Evolutionary conservation across 208 protist genomes (phyloP).

Genomic region (Leishmania gerbilli): DNA sequence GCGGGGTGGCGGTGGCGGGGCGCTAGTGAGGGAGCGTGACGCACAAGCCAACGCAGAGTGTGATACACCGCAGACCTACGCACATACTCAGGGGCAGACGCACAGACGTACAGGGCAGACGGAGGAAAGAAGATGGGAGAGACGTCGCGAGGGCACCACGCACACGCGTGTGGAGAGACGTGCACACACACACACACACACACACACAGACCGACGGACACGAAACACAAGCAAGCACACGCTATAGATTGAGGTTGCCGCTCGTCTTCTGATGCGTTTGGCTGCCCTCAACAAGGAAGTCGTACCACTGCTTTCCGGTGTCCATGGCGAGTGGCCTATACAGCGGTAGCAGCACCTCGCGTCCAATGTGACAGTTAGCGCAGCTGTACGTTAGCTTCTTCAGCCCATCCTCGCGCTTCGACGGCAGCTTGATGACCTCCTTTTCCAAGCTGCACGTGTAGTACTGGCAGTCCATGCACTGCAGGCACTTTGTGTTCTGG

Average conservation of each 20-base stretch:
- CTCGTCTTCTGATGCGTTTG: constrained; percentile 57
- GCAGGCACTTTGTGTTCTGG: constrained; percentile 76
- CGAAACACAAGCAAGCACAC: not conserved
- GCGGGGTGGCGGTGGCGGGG: not conserved
- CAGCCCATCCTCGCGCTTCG: constrained; percentile 78
- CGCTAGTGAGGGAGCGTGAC: not conserved
- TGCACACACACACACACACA: not conserved
- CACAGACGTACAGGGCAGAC: not conserved
- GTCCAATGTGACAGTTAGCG: constrained; percentile 73
- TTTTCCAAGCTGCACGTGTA: constrained; percentile 80
- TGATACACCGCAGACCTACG: not conserved
- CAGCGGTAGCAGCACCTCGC: constrained; percentile 79
- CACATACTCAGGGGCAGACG: not conserved
- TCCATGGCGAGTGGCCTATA: constrained; percentile 74
- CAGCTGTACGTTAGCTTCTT: constrained; percentile 82
- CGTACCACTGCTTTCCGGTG: constrained; percentile 75
- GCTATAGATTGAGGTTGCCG: constrained; percentile 54
- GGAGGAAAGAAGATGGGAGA: not conserved
- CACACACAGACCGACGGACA: not conserved
- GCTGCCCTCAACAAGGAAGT: constrained; percentile 73
- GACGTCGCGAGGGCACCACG: not conserved
- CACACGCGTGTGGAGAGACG: not conserved
- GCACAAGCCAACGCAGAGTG: not conserved
- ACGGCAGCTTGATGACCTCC: constrained; percentile 79
- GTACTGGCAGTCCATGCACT: constrained; percentile 89